Conservation (phyloP, 306 rosid genomes). For the Fragaria vesca region DNA sequence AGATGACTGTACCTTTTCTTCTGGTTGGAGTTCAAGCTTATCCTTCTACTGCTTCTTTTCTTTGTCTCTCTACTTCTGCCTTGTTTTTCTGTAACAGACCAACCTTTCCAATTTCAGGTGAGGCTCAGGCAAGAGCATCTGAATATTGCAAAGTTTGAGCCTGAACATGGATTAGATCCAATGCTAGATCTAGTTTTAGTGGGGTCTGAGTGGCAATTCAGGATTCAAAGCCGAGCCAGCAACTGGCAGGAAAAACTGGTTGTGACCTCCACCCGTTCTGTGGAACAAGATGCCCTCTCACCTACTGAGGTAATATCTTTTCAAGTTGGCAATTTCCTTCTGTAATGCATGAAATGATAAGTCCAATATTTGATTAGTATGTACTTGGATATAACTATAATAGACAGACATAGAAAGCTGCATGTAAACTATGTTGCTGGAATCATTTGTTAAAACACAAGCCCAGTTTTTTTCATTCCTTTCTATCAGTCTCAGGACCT, state of each 20-base stretch:
- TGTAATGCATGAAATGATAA: conserved; percentile 8
- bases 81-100: conserved; percentile 15
- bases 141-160: conserved; percentile 87
- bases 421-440: background rate
- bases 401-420: background rate
- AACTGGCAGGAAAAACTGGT: conserved; percentile 89
- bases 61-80: conserved; percentile 2
- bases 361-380: conserved; percentile 11
- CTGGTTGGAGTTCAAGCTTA: conserved; percentile 11
- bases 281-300: conserved; percentile 78
- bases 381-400: background rate
- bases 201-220: conserved; percentile 83
- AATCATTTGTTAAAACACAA: background rate
- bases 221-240: conserved; percentile 85
- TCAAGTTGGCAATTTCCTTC: background rate
- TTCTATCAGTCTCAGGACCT: background rate
- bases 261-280: conserved; percentile 85
- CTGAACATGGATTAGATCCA: conserved; percentile 88
- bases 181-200: conserved; percentile 89
- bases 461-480: background rate
- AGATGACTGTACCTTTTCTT: background rate
- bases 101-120: conserved; percentile 52
- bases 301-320: conserved; percentile 65
- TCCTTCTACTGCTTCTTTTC: background rate
- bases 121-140: conserved; percentile 84